phyloP scores from a whole-genome alignment of 192 early-diverging fungal species.

The Podila horticola region DNA sequence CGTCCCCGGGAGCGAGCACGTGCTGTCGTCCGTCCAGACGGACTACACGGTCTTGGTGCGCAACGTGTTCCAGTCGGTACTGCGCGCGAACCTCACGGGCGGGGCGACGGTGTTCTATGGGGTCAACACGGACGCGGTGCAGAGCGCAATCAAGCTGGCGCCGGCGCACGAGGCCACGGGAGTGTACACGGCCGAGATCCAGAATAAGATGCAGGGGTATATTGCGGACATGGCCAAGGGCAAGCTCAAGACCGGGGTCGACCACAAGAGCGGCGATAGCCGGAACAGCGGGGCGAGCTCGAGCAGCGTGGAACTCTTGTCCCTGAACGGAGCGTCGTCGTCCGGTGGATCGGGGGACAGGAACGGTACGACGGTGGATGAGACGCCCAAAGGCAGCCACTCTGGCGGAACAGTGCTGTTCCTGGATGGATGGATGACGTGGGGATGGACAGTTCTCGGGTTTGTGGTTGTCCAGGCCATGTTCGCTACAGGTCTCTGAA shows the following conservation, averaged over 20 bases:
- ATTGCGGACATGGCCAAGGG: slow-evolving; percentile 41
- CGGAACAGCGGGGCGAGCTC: slow-evolving; percentile 20
- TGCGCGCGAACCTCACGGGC: slow-evolving; percentile 37
- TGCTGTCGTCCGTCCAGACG: slow-evolving; percentile 37
- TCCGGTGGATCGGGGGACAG: neutral
- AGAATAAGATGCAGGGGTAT: slow-evolving; percentile 39
- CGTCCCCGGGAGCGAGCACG: slow-evolving; percentile 43
- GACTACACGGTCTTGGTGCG: slow-evolving; percentile 45
- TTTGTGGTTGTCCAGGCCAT: slow-evolving; percentile 5
- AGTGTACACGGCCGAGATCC: slow-evolving; percentile 36
- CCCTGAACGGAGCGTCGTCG: slow-evolving; percentile 3
- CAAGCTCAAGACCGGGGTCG: slow-evolving; percentile 41
- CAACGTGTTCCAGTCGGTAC: slow-evolving; percentile 29
- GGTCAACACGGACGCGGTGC: slow-evolving; percentile 25
- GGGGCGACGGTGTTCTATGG: slow-evolving; percentile 45
- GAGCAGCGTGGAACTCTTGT: slow-evolving; percentile 35
- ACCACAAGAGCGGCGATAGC: slow-evolving; percentile 50
- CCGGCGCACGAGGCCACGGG: slow-evolving; percentile 40
- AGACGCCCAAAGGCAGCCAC: neutral
- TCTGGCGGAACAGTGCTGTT: neutral
- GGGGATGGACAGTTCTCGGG: neutral
- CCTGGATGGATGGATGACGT: no score
- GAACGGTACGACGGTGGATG: neutral
- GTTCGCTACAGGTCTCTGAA: no score
- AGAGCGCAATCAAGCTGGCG: slow-evolving; percentile 44